Evolutionary conservation across 768 basidiomycete species (phyloP).

Genomic region (Lactifluus volemus): DNA sequence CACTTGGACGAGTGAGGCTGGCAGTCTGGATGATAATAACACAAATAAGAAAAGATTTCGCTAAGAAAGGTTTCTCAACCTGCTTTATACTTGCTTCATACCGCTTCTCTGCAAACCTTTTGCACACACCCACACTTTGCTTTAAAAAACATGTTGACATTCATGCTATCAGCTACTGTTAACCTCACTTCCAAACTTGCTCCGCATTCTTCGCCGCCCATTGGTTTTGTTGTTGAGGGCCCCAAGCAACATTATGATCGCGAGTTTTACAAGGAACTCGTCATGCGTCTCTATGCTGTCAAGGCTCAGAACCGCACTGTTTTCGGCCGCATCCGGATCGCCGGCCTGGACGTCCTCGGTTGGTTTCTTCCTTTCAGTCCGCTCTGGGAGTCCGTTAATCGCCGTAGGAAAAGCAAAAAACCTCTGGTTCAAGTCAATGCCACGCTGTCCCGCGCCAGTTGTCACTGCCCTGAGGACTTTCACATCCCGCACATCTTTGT

Average conservation of each 20-base stretch:
- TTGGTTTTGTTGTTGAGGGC: neutral
- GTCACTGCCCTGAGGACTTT: neutral
- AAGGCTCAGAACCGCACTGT: neutral
- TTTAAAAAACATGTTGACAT: neutral
- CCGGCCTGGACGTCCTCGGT: neutral
- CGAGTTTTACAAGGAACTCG: neutral
- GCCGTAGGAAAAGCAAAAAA: neutral
- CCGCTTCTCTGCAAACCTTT: neutral
- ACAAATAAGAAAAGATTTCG: neutral
- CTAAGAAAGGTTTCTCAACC: neutral
- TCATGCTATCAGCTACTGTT: neutral
- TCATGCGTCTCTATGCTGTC: neutral
- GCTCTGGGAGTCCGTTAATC: neutral
- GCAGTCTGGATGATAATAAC: neutral
- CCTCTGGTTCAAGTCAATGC: neutral
- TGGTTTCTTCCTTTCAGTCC: neutral
- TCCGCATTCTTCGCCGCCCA: neutral
- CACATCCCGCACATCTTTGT: neutral
- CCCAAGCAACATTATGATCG: neutral
- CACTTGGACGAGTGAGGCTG: neutral
- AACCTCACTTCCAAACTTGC: conserved; percentile 1
- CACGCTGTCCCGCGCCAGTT: neutral
- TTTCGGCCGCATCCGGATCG: neutral
- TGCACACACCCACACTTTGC: neutral
- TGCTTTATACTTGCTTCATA: neutral